These are phyloP conservation scores for Nakazawaea wickerhamii DNA, from an alignment of 805 yeast species.

Conservation along the genomic window DNA sequence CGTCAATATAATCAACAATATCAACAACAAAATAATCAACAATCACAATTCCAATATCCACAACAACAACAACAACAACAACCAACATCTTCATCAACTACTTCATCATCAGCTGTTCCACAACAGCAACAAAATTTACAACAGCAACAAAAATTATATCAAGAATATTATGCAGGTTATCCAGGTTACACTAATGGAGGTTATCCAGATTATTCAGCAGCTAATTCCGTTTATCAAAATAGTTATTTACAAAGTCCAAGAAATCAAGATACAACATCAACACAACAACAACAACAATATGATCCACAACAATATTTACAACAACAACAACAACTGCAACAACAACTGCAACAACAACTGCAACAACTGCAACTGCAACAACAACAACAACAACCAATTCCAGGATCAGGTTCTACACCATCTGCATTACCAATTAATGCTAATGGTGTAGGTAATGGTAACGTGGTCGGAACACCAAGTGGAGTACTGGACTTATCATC, in stretches of 20 bases:
- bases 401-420: slow-evolving; percentile 9
- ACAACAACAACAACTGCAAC: slow-evolving; percentile 10
- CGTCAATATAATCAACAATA: slow-evolving; percentile 16
- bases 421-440: slow-evolving; percentile 8
- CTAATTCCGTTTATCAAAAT: slow-evolving; percentile 2
- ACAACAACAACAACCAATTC: slow-evolving; percentile 9
- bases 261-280: slow-evolving; percentile 14
- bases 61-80: slow-evolving; percentile 16
- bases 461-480: not conserved
- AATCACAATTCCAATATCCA: slow-evolving; percentile 20
- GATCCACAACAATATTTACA: slow-evolving; percentile 3
- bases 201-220: slow-evolving; percentile 9
- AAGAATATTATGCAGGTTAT: slow-evolving; percentile 15
- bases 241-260: slow-evolving; percentile 13
- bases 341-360: slow-evolving; percentile 4
- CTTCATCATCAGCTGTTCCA: slow-evolving; percentile 10
- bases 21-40: slow-evolving; percentile 18
- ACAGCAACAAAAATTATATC: slow-evolving; percentile 14
- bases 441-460: slow-evolving; percentile 5
- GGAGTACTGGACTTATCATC: slow-evolving; percentile 5
- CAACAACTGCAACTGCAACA: slow-evolving; percentile 1
- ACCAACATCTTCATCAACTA: slow-evolving; percentile 20
- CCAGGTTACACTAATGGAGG: slow-evolving; percentile 12
- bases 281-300: slow-evolving; percentile 4
- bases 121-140: slow-evolving; percentile 17